These are phyloP conservation scores for Epichloe typhina DNA, from an alignment of 2,329 filamentous ascomycete species.

Conservation along the genomic window DNA sequence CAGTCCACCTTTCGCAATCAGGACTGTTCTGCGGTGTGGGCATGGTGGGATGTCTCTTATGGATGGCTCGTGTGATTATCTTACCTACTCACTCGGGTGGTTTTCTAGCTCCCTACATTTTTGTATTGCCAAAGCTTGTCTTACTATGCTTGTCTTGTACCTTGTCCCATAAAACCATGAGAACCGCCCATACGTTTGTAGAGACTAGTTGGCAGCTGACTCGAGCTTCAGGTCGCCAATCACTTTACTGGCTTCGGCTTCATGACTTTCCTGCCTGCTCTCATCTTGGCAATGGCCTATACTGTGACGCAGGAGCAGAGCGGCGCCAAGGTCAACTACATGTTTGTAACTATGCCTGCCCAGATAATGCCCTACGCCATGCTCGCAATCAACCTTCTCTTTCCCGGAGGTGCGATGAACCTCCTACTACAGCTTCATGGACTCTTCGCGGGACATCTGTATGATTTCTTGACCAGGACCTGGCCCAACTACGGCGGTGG, in stretches of 20 bases:
- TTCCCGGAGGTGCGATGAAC: constrained; percentile 37
- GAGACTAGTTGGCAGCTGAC: constrained; percentile 8
- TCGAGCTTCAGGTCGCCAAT: constrained; percentile 16
- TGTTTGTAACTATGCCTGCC: constrained; percentile 71
- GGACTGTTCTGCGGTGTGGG: constrained; percentile 53
- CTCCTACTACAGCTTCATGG: constrained; percentile 59
- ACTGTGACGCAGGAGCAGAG: constrained; percentile 79
- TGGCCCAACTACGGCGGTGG: constrained; percentile 86
- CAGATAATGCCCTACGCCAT: constrained; percentile 72
- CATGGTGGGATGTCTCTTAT: constrained; percentile 63
- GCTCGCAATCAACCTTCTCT: constrained; percentile 60
- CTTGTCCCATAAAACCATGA: neutral
- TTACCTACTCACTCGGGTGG: constrained; percentile 42
- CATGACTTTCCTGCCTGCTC: constrained; percentile 42
- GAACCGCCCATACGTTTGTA: neutral
- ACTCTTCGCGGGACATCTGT: constrained; percentile 77
- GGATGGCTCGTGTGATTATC: constrained; percentile 50
- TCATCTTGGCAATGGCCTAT: constrained; percentile 71
- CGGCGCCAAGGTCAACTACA: constrained; percentile 61
- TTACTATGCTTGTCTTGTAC: neutral
- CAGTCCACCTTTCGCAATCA: constrained; percentile 55
- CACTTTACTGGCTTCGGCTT: constrained; percentile 19
- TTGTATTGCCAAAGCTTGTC: neutral
- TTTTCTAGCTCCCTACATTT: constrained; percentile 52
- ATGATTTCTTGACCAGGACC: constrained; percentile 77